Conservation (phyloP, 2,329 filamentous ascomycete species). For the Ampelomyces quisqualis region DNA sequence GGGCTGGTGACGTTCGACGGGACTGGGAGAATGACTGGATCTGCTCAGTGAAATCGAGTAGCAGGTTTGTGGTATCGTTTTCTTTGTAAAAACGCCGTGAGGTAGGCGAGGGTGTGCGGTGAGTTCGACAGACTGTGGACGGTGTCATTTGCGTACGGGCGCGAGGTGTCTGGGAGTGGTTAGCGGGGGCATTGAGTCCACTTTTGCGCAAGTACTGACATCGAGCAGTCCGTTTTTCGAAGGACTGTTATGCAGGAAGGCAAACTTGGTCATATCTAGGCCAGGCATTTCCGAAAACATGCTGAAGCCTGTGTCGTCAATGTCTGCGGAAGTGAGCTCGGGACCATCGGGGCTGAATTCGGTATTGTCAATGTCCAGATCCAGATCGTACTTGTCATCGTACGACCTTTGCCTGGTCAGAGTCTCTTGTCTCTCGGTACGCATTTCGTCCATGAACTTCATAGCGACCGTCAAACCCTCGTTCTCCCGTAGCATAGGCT, state of each 20-base stretch:
- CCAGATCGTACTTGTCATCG: constrained; percentile 22
- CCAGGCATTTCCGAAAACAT: constrained; percentile 82
- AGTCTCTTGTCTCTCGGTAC: constrained; percentile 21
- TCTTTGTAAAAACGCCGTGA: constrained; percentile 53
- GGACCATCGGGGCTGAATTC: constrained; percentile 38
- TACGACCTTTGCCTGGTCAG: constrained; percentile 26
- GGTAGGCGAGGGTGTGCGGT: constrained; percentile 54
- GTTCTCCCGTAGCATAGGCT: constrained; percentile 39
- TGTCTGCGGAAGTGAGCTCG: constrained; percentile 38
- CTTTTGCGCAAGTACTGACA: constrained; percentile 12
- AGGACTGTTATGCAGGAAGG: constrained; percentile 64
- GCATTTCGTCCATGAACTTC: constrained; percentile 36
- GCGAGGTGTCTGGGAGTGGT: constrained; percentile 36
- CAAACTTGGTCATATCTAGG: constrained; percentile 76
- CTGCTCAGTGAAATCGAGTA: constrained; percentile 87
- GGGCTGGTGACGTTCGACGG: constrained; percentile 41
- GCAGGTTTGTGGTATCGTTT: constrained; percentile 70
- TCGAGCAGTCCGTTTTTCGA: constrained; percentile 40
- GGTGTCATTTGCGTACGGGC: constrained; percentile 50
- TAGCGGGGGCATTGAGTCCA: constrained; percentile 8
- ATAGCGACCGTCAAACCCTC: constrained; percentile 44
- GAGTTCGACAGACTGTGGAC: constrained; percentile 48
- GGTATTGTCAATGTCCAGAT: constrained; percentile 29
- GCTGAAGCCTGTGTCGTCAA: constrained; percentile 77
- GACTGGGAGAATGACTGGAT: constrained; percentile 56